Percentiles rank a stretch among this genome's conserved stretches.
Conservation (phyloP, 2,329 filamentous ascomycete genomes). For the Albophoma yamanashiensis region DNA sequence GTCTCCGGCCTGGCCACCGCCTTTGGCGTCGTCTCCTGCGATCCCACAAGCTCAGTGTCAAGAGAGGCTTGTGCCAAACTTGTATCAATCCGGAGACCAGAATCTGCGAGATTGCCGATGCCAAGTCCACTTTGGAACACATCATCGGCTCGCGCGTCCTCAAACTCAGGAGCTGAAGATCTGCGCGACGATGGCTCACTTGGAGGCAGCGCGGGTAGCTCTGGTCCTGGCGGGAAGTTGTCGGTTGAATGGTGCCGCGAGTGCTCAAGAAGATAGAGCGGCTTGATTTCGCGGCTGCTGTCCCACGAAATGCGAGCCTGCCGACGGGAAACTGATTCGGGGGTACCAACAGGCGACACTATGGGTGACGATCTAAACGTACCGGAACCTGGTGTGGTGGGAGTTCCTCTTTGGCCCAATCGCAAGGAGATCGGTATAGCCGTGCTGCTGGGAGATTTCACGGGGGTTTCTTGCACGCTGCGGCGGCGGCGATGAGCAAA, state of each 20-base stretch:
- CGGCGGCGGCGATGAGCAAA: constrained; percentile 35
- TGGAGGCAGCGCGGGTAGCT: constrained; percentile 39
- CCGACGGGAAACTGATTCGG: constrained; percentile 25
- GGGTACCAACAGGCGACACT: constrained; percentile 18
- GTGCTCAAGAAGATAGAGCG: constrained; percentile 70
- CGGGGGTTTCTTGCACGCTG: constrained; percentile 34
- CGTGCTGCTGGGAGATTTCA: constrained; percentile 43
- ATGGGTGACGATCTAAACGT: constrained; percentile 27
- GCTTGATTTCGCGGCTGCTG: constrained; percentile 60
- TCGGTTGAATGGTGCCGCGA: constrained; percentile 27
- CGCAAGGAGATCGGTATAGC: constrained; percentile 47
- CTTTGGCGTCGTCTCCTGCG: constrained; percentile 59
- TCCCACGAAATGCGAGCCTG: constrained; percentile 49
- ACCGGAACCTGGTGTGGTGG: constrained; percentile 26
- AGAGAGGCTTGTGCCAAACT: constrained; percentile 17
- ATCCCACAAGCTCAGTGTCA: constrained; percentile 41
- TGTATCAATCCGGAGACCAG: constrained; percentile 30
- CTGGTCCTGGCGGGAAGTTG: constrained; percentile 16
- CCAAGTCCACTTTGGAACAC: constrained; percentile 14
- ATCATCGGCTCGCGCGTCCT: constrained; percentile 14
- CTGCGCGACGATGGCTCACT: constrained; percentile 25
- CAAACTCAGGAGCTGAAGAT: constrained; percentile 21
- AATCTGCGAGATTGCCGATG: constrained; percentile 8
- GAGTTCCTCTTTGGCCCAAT: constrained; percentile 34
- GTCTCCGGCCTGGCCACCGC: constrained; percentile 31